Conservation (phyloP, 2,329 filamentous ascomycete genomes). For the Cordyceps farinosa region DNA sequence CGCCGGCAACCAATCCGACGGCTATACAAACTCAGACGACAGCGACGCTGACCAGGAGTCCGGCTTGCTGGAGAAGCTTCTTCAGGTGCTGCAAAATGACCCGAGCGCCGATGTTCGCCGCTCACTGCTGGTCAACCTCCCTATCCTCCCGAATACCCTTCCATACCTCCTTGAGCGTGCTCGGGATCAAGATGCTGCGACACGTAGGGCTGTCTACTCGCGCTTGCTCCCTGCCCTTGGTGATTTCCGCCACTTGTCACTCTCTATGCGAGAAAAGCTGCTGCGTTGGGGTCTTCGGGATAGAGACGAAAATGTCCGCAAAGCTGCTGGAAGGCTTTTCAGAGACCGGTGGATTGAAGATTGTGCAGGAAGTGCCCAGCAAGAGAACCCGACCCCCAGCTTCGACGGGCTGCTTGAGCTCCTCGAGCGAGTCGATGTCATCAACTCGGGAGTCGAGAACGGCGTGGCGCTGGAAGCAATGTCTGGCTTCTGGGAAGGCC, state of each 20-base stretch:
- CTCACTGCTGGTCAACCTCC: constrained; percentile 85
- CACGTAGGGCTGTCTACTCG: constrained; percentile 81
- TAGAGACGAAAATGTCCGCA: constrained; percentile 88
- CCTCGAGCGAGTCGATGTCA: constrained; percentile 87
- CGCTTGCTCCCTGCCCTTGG: constrained; percentile 82
- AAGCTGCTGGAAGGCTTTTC: constrained; percentile 86
- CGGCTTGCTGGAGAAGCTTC: constrained; percentile 74
- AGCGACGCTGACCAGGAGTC: constrained; percentile 61
- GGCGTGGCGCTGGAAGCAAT: constrained; percentile 92
- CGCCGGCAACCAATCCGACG: constrained; percentile 72
- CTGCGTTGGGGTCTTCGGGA: constrained; percentile 92
- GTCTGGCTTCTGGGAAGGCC: constrained; percentile 92
- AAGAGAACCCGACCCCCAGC: constrained; percentile 61
- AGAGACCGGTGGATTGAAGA: constrained; percentile 97
- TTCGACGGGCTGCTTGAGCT: constrained; percentile 85
- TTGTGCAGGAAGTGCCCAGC: constrained; percentile 67
- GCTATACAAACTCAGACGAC: constrained; percentile 65
- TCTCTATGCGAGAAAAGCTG: constrained; percentile 93
- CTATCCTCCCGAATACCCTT: constrained; percentile 75
- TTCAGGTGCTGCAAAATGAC: constrained; percentile 89
- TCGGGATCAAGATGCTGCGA: constrained; percentile 80
- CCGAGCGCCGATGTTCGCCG: constrained; percentile 89
- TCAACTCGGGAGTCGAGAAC: constrained; percentile 83
- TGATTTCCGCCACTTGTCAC: constrained; percentile 88
- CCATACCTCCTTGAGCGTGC: constrained; percentile 88